Percentiles rank a stretch among this genome's conserved stretches.
Evolutionary conservation across 2,329 filamentous ascomycete genomes (phyloP).

Genomic region (Mariannaea elegans): DNA sequence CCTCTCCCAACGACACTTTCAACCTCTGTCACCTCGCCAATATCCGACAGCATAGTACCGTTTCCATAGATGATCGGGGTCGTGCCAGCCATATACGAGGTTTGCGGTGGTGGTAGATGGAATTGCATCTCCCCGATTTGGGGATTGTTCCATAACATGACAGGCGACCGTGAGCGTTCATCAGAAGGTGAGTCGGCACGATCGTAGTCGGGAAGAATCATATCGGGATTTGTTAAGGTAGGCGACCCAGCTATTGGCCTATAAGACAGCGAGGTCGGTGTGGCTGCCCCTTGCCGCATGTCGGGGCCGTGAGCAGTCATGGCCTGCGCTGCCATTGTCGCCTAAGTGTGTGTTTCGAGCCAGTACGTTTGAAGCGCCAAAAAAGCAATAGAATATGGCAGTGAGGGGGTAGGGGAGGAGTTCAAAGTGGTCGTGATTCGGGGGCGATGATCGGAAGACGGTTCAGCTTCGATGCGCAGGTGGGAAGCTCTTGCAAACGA

Average conservation of each 20-base stretch:
- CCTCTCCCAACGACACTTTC: constrained; percentile 58
- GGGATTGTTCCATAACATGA: constrained; percentile 62
- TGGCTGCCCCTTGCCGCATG: constrained; percentile 41
- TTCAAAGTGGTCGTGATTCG: constrained; percentile 24
- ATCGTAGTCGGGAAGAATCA: constrained; percentile 86
- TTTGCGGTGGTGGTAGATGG: constrained; percentile 51
- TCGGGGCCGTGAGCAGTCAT: constrained; percentile 39
- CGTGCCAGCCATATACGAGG: constrained; percentile 53
- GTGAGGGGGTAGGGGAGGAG: background rate
- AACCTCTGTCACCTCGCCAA: constrained; percentile 65
- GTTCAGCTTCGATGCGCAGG: constrained; percentile 27
- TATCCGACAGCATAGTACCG: constrained; percentile 74
- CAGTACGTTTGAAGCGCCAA: constrained; percentile 4
- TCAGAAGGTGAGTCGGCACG: constrained; percentile 63
- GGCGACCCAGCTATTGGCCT: constrained; percentile 74
- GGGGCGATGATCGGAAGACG: constrained; percentile 13
- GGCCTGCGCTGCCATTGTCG: constrained; percentile 45
- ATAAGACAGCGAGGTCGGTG: constrained; percentile 47
- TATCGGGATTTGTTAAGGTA: constrained; percentile 90
- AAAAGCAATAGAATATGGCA: constrained; percentile 10
- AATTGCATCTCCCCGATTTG: constrained; percentile 51
- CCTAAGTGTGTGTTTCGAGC: background rate
- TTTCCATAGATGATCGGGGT: constrained; percentile 76
- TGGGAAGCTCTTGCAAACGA: constrained; percentile 18
- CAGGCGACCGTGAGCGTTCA: constrained; percentile 58